Evolutionary conservation across 371 early-diverging fungal genomes (phyloP).

Genomic region (Zopfochytrium polystomum): DNA sequence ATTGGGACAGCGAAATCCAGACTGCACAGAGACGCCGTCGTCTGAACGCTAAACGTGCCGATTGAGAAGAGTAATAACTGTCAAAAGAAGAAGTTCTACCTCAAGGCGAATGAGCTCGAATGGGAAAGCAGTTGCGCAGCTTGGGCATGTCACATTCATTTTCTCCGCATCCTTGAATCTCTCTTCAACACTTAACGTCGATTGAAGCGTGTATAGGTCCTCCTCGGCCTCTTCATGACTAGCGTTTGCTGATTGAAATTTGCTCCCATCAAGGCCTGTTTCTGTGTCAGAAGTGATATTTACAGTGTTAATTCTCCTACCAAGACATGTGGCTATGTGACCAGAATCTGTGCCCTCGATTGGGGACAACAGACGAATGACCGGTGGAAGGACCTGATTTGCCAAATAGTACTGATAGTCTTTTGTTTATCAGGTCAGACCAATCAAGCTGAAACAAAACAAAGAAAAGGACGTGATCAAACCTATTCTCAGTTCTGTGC

Average conservation of each 20-base stretch:
- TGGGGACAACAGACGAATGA: slow-evolving; percentile 84
- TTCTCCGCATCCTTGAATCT: slow-evolving; percentile 71
- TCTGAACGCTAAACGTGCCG: slow-evolving; percentile 1
- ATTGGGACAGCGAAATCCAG: slow-evolving; percentile 53
- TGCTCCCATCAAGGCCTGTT: slow-evolving; percentile 62
- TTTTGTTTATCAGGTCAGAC: slow-evolving; percentile 21
- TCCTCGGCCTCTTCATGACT: slow-evolving; percentile 40
- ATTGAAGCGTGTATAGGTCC: slow-evolving; percentile 71
- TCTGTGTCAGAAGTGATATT: not conserved
- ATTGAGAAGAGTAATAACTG: not conserved
- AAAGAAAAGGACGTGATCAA: not conserved
- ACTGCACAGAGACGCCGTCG: slow-evolving; percentile 1
- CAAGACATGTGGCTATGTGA: slow-evolving; percentile 82
- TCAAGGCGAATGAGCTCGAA: slow-evolving; percentile 57
- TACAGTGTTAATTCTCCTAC: slow-evolving; percentile 30
- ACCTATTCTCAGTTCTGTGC: slow-evolving; percentile 59
- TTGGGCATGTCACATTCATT: slow-evolving; percentile 60
- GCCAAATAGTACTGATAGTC: slow-evolving; percentile 96
- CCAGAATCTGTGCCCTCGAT: slow-evolving; percentile 83
- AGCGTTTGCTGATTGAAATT: slow-evolving; percentile 46
- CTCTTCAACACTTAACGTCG: slow-evolving; percentile 79
- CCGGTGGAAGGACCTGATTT: slow-evolving; percentile 95
- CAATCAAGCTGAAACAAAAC: not conserved
- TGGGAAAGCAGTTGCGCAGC: slow-evolving; percentile 53
- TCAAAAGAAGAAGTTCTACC: slow-evolving; percentile 38